These are phyloP conservation scores for Plasmodium fragile DNA, from an alignment of 169 alveolate genomes.

Conservation along the genomic window DNA sequence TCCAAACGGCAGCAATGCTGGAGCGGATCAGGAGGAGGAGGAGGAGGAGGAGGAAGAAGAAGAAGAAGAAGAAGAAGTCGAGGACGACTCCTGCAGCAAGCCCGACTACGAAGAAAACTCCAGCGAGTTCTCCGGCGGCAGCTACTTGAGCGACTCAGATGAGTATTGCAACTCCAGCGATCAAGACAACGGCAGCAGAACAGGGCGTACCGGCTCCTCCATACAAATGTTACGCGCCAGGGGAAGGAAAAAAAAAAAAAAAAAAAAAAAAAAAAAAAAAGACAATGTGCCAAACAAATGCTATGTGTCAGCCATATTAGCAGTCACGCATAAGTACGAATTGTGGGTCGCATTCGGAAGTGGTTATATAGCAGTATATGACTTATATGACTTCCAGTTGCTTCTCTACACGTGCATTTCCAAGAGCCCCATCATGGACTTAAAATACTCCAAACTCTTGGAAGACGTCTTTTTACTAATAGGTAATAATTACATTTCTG, in stretches of 20 bases:
- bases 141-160: conserved; percentile 28
- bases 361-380: conserved; percentile 75
- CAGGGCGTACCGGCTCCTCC: background rate
- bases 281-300: conserved; percentile 9
- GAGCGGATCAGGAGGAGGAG: background rate
- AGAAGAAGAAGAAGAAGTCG: background rate
- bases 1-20: background rate
- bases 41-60: background rate
- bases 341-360: conserved; percentile 76
- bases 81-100: background rate
- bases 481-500: conserved; percentile 63
- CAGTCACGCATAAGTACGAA: conserved; percentile 73
- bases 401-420: conserved; percentile 67
- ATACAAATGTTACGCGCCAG: background rate
- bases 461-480: conserved; percentile 63
- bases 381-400: conserved; percentile 65
- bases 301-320: conserved; percentile 65
- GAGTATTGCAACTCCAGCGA: background rate
- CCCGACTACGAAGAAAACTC: background rate
- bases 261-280: background rate
- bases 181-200: background rate
- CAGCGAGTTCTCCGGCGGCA: conserved; percentile 8
- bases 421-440: conserved; percentile 73
- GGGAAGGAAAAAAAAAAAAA: conserved; percentile 4
- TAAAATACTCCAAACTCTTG: conserved; percentile 65